Base-by-base conservation (phyloP, 208 protist genomes). In the Leishmania turanica region DNA sequence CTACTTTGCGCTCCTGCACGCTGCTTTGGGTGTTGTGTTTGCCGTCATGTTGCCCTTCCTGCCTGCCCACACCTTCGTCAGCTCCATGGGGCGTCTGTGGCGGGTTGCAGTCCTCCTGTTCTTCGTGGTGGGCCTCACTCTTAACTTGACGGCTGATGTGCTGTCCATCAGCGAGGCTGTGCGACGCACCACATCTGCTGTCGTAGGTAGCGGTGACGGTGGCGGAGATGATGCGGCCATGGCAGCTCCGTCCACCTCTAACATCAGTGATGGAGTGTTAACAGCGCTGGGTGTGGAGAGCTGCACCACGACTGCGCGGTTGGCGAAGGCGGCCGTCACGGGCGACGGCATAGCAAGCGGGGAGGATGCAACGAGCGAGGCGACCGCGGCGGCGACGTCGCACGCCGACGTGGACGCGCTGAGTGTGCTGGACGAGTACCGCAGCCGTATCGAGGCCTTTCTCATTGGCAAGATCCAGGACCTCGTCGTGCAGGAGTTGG, bases 1-100 rank as follows among this genome's bases (percentile, higher is more conserved):
- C 11, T 85, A 87, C 69, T 92, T 94, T 64, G 42, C 85, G 53
- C 66, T 87, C 47, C 66, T 96, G 79, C 92, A 94, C 75, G 34
- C 85, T 17, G 75, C 69, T 5, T 75, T 96, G 2, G 75, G 90
- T 56, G 13, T 74, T 53, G 69, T 89, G 34, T 92, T 93, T 84
- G 84, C 77, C n/a, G 19, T 91, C 8, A 40, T 69, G 19, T 84
- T 91, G 60, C 79, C 83, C 13, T 37, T 93, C 2, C 34, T 93
- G 13, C 40, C 81, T 3, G 53, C 74, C 27, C 34, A 79, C 51
- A 42, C 56, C 0, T 94, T 92, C 54, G 66, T 93, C 24, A 53
- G 34, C 2, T 64, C 79, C 1, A 90, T 92, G 87, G 83, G 87
- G 76, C 79, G 82, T 27, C 17, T 93, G 24, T 95, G 90, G 92